Percentiles rank a stretch among this genome's conserved stretches.
Conservation (phyloP, 2,329 filamentous ascomycete species). For the Fusarium domesticum region DNA sequence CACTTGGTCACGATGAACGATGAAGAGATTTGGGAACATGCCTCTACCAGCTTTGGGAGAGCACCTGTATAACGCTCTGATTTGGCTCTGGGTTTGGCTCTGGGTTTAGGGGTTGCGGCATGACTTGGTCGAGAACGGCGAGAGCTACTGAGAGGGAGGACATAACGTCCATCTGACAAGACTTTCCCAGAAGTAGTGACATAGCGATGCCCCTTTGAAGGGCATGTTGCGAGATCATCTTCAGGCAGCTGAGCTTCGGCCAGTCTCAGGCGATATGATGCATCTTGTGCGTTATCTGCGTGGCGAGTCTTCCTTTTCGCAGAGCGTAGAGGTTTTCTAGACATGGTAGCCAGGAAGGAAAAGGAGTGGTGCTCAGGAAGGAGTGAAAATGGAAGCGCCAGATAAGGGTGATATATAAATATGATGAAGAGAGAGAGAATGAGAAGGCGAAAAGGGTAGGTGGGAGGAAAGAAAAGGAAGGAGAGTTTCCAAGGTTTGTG, state of each 20-base stretch:
- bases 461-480: too few relatives aligned
- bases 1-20: too few relatives aligned
- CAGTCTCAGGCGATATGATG: slow-evolving; percentile 3
- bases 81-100: slow-evolving; percentile 12
- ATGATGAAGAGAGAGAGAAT: too few relatives aligned
- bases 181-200: slow-evolving; percentile 9
- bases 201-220: slow-evolving; percentile 11
- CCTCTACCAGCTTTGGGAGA: slow-evolving; percentile 15
- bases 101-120: slow-evolving; percentile 3
- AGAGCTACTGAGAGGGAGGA: slow-evolving; percentile 4
- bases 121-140: slow-evolving; percentile 12
- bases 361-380: background rate
- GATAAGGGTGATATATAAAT: background rate
- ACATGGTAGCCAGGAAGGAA: background rate
- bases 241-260: slow-evolving; percentile 6
- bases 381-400: too few relatives aligned
- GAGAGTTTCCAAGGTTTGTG: background rate
- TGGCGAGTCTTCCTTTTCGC: background rate
- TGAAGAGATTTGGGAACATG: background rate
- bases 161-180: slow-evolving; percentile 11
- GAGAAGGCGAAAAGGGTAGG: too few relatives aligned
- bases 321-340: background rate
- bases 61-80: slow-evolving; percentile 10
- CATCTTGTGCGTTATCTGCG: background rate
- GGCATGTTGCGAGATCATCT: slow-evolving; percentile 12